Evolutionary conservation across 2,329 filamentous ascomycete genomes (phyloP).

Genomic region (Rhinocladiella similis): DNA sequence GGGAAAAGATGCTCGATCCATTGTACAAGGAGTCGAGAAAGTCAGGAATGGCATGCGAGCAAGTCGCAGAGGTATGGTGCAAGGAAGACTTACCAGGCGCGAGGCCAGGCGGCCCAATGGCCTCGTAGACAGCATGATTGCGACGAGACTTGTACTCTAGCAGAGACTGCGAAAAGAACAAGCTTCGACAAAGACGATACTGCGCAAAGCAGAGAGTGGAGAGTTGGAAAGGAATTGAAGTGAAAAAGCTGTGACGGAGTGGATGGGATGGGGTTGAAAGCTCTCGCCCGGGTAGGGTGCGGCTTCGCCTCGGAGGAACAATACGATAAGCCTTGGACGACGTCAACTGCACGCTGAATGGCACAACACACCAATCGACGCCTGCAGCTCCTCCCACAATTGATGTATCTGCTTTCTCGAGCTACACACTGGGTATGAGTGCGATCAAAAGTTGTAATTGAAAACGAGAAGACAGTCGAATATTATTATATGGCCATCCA

Average conservation of each 20-base stretch:
- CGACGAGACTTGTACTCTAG: constrained; percentile 37
- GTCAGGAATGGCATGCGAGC: constrained; percentile 10
- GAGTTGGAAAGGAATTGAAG: constrained; percentile 37
- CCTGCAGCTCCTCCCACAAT: neutral
- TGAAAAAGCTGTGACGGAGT: constrained; percentile 39
- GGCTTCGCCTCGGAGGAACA: constrained; percentile 15
- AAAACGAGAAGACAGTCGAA: neutral
- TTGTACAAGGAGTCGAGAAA: constrained; percentile 7
- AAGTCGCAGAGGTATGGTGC: constrained; percentile 36
- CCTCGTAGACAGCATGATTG: constrained; percentile 50
- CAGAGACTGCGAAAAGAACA: constrained; percentile 34
- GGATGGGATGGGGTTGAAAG: constrained; percentile 14
- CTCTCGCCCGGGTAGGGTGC: constrained; percentile 7
- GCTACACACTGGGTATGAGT: neutral
- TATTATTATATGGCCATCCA: constrained; percentile 1
- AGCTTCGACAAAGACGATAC: constrained; percentile 36
- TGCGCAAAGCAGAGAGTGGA: constrained; percentile 40
- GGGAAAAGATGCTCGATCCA: neutral
- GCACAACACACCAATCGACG: neutral
- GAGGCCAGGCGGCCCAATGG: constrained; percentile 30
- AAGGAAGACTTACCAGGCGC: constrained; percentile 39
- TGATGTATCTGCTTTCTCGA: neutral
- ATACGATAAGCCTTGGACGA: constrained; percentile 25
- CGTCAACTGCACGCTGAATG: constrained; percentile 15
- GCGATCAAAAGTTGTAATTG: neutral